A percentile compares a stretch with the other conserved stretches of the same genome.
Conservation (phyloP, 371 early-diverging fungal genomes). For the Mucor racemosus region DNA sequence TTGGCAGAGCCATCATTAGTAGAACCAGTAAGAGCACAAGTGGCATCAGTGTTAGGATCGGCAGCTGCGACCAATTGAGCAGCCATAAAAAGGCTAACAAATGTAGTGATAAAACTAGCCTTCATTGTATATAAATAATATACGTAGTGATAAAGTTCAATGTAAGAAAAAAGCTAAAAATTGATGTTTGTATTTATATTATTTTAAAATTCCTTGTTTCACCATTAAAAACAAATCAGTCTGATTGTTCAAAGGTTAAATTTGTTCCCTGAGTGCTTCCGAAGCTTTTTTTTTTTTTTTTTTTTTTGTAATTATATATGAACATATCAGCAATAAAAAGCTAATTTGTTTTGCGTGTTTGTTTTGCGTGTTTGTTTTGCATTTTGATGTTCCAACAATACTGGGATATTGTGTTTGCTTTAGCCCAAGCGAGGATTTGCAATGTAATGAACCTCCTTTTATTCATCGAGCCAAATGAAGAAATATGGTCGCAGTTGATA, state of each 20-base stretch:
- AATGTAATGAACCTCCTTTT: neutral
- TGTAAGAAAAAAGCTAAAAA: neutral
- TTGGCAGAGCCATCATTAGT: neutral
- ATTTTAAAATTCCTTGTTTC: neutral
- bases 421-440: neutral
- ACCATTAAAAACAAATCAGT: neutral
- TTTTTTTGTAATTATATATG: neutral
- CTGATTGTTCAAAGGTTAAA: neutral
- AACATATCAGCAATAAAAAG: neutral
- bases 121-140: neutral
- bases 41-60: neutral
- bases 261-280: neutral
- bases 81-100: constrained; percentile 3
- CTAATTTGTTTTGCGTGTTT: neutral
- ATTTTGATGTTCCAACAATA: neutral
- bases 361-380: neutral
- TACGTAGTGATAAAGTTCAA: neutral
- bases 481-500: neutral
- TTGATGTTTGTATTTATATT: neutral
- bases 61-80: constrained; percentile 5
- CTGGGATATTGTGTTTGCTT: neutral
- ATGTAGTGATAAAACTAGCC: constrained; percentile 3
- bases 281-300: neutral
- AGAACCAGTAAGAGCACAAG: constrained; percentile 8
- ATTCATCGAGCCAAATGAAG: neutral